Base-by-base conservation (phyloP, 768 basidiomycete species). In the Rossbeevera mucosa region DNA sequence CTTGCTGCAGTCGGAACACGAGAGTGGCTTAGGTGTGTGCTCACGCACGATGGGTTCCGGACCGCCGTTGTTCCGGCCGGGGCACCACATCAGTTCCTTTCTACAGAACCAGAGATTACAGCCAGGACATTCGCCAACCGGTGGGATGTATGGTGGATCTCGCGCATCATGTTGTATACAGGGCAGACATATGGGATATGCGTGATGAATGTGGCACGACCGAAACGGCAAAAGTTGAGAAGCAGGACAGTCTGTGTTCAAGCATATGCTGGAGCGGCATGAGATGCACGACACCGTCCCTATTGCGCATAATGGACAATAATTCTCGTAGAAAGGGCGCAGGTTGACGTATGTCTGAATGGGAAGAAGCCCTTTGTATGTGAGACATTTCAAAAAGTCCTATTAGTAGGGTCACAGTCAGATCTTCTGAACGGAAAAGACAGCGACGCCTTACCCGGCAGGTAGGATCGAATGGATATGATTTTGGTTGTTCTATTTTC, bases 41-140 rank as follows among this genome's bases (percentile, higher is more conserved):
- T 55, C 55, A 7, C 59, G 55, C 9, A 11, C 8, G 11, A 11
- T 9, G 28, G 11, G 28, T 1, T 28, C 8, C 28, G 9, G 11
- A 6, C 30, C 42, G 14, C 41, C 36, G 14, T 43, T 41, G 5
- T 53, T 26, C 11, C 28, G 28, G 41, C 64, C 63, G 1, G 44
- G 46, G 43, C 63, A 66, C 63, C 63, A 66, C 1, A 36, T 52
- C 52, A 64, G 18, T 2, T 66, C 64, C 0, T 6, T 1, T 13
- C 13, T 1, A 44, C 64, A 65, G 48, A 55, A 61, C 64, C 63
- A 66, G 44, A 54, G 51, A 28, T 53, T 6, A 43, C 61, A 66
- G 7, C 43, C 9, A 12, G 64, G 63, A 30, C 61, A 66, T 51
- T 63, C 31, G 22, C 54, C 59, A 0, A 64, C 51, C 22, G 18